Evolutionary conservation across 306 rosid species (phyloP).

Genomic region (Mimosa bimucronata): DNA sequence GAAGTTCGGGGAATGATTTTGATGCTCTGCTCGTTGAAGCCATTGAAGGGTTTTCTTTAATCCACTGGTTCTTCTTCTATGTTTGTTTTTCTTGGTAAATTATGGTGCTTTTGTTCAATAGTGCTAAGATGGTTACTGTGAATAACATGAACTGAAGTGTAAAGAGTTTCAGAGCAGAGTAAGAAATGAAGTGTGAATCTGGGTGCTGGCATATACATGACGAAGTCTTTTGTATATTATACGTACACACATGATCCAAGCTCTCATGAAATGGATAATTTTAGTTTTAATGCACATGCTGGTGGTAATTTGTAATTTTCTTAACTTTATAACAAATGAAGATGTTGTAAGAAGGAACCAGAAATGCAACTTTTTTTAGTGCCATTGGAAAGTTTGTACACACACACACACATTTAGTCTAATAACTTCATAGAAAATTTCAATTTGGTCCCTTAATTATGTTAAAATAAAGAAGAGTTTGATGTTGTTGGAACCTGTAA

Average conservation of each 20-base stretch:
- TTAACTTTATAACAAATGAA: too few relatives aligned
- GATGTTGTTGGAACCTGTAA: too few relatives aligned
- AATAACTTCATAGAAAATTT: too few relatives aligned
- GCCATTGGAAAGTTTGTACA: too few relatives aligned
- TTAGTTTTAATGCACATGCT: background rate
- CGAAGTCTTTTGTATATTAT: too few relatives aligned
- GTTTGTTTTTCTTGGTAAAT: background rate
- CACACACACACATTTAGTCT: too few relatives aligned
- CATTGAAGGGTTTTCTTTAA: slow-evolving; percentile 32
- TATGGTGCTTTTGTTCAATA: background rate
- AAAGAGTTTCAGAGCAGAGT: background rate
- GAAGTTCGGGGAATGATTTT: slow-evolving; percentile 30
- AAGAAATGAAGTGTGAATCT: background rate
- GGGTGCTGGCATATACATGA: background rate
- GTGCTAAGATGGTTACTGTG: background rate
- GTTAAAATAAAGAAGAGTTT: too few relatives aligned
- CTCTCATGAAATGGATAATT: background rate
- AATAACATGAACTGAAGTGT: background rate
- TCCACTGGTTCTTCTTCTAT: background rate
- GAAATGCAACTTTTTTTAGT: too few relatives aligned
- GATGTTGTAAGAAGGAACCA: too few relatives aligned
- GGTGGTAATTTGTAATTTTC: too few relatives aligned
- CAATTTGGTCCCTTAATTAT: too few relatives aligned
- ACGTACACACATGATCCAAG: too few relatives aligned
- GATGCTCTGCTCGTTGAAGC: slow-evolving; percentile 47